A percentile compares a stretch with the other conserved stretches of the same genome.
These are phyloP conservation scores for Lentinula novae-zelandiae DNA, from an alignment of 1,284 basidiomycete species.

Conservation along the genomic window DNA sequence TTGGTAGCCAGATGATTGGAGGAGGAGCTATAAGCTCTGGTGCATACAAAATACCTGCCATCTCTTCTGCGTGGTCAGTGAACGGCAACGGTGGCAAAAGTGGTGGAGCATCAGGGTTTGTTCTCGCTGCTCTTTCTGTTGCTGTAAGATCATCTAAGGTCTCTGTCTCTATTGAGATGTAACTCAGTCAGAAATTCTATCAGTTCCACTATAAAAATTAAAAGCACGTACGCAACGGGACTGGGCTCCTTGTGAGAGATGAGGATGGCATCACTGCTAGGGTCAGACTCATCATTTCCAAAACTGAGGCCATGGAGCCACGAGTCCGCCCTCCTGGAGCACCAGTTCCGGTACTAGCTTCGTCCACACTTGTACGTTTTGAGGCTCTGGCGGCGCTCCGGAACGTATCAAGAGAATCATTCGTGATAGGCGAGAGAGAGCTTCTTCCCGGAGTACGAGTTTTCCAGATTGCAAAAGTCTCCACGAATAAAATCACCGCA, in stretches of 20 bases:
- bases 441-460: slow-evolving; percentile 43
- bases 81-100: slow-evolving; percentile 67
- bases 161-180: slow-evolving; percentile 52
- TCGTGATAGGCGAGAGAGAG: slow-evolving; percentile 52
- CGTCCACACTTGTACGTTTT: slow-evolving; percentile 35
- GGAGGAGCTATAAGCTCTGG: slow-evolving; percentile 73
- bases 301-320: slow-evolving; percentile 69
- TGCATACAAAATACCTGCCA: slow-evolving; percentile 74
- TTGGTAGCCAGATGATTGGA: slow-evolving; percentile 78
- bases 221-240: slow-evolving; percentile 60
- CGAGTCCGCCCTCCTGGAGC: slow-evolving; percentile 40
- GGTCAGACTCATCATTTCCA: slow-evolving; percentile 78
- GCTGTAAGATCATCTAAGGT: slow-evolving; percentile 73
- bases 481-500: slow-evolving; percentile 52
- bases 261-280: slow-evolving; percentile 66
- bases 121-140: slow-evolving; percentile 73
- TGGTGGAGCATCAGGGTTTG: slow-evolving; percentile 74
- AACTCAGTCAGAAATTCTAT: slow-evolving; percentile 10
- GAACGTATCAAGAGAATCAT: slow-evolving; percentile 56
- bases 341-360: slow-evolving; percentile 49
- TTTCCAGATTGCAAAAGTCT: slow-evolving; percentile 49
- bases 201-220: neutral
- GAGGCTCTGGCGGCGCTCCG: slow-evolving; percentile 35
- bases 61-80: slow-evolving; percentile 69
- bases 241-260: slow-evolving; percentile 50